phyloP scores from a whole-genome alignment of 768 basidiomycete genomes.

The Exsudoporus frostii region DNA sequence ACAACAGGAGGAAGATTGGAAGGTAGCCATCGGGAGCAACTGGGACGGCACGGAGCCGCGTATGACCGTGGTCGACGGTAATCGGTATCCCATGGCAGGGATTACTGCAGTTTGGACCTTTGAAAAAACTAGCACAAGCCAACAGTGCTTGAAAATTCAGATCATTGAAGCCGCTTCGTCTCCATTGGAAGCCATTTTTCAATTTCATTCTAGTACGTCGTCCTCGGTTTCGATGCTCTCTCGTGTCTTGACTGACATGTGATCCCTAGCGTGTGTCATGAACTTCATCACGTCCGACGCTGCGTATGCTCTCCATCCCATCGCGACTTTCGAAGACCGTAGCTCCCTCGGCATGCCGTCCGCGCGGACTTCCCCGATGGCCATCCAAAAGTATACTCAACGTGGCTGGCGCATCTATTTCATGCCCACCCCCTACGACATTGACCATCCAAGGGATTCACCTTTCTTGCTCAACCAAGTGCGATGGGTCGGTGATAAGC shows the following conservation, averaged over 20 bases:
- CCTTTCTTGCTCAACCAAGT: slow-evolving; percentile 19
- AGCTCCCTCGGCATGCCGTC: slow-evolving; percentile 20
- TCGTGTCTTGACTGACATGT: slow-evolving; percentile 15
- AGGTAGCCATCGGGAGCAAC: neutral
- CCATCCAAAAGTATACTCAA: slow-evolving; percentile 33
- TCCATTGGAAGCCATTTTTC: slow-evolving; percentile 35
- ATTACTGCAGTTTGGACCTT: slow-evolving; percentile 25
- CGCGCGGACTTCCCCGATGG: slow-evolving; percentile 1
- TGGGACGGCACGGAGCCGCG: slow-evolving; percentile 21
- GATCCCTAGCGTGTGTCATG: slow-evolving; percentile 11
- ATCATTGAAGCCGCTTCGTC: slow-evolving; percentile 31
- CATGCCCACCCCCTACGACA: slow-evolving; percentile 1
- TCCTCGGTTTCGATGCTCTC: neutral
- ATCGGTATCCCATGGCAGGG: neutral
- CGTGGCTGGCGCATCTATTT: slow-evolving; percentile 33
- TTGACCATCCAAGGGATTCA: neutral
- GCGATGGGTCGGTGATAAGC: slow-evolving; percentile 33
- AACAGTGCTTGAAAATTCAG: slow-evolving; percentile 34
- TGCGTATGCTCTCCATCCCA: slow-evolving; percentile 42
- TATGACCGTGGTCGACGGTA: fast-evolving
- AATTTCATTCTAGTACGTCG: slow-evolving; percentile 47
- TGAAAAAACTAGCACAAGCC: slow-evolving; percentile 4
- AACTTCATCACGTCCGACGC: slow-evolving; percentile 41
- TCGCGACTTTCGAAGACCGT: slow-evolving; percentile 37
- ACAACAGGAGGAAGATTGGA: slow-evolving; percentile 20